Conservation (phyloP, 2,329 filamentous ascomycete species). For the Madurella mycetomatis region DNA sequence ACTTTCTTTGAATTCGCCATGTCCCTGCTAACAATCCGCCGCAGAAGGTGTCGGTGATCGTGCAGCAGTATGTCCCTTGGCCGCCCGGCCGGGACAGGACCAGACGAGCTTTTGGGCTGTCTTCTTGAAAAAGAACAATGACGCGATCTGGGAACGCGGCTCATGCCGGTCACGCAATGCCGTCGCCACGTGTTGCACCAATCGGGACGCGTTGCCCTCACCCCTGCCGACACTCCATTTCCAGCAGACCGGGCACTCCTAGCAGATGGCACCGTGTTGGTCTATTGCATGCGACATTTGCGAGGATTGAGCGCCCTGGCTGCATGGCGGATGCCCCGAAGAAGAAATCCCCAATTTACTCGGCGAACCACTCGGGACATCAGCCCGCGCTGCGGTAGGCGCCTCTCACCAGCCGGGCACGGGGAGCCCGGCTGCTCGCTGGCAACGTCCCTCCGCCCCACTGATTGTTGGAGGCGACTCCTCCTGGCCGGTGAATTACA, state of each 20-base stretch:
- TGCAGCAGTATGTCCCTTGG: no score
- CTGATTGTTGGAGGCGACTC: background rate
- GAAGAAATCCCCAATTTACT: background rate
- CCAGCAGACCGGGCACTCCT: constrained; percentile 14
- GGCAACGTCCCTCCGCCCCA: background rate
- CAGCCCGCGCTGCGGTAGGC: background rate
- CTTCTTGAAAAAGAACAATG: constrained; percentile 7
- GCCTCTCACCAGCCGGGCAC: background rate
- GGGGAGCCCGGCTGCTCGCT: no score
- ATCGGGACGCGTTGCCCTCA: constrained; percentile 19
- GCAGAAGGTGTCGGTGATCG: no score
- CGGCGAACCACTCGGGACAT: background rate
- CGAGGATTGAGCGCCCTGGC: no score
- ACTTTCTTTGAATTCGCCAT: no score
- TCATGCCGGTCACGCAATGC: constrained; percentile 11
- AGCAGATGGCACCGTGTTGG: constrained; percentile 15
- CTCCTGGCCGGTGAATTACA: background rate
- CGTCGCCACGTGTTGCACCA: constrained; percentile 23
- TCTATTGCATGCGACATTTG: constrained; percentile 1
- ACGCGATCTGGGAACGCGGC: constrained; percentile 23
- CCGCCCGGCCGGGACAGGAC: no score
- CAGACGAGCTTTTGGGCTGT: background rate
- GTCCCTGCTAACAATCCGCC: no score
- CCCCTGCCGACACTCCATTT: constrained; percentile 16
- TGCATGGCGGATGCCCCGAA: no score